A percentile compares a stretch with the other conserved stretches of the same genome.
Conservation (phyloP, 2,329 filamentous ascomycete species). For the Diaporthe sp. region DNA sequence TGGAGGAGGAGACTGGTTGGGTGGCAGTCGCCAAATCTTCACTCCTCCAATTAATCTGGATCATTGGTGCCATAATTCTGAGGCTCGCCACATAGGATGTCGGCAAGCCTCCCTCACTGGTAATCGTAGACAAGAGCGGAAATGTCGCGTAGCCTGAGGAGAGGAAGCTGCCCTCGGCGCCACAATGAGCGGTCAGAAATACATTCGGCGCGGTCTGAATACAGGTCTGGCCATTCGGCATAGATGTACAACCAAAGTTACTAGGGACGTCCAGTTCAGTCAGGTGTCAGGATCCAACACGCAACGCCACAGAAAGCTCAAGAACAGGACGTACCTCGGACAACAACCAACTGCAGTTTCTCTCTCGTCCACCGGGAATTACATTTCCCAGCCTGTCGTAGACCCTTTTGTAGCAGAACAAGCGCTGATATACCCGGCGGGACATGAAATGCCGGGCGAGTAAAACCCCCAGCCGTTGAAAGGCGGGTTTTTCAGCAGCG, state of each 20-base stretch:
- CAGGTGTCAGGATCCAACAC: background rate
- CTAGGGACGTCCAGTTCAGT: background rate
- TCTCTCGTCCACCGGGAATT: background rate
- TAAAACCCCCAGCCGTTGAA: conserved; percentile 17
- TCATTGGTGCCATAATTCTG: background rate
- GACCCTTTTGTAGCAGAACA: conserved; percentile 16
- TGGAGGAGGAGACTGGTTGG: background rate
- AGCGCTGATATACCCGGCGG: conserved; percentile 10
- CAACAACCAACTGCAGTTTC: conserved; percentile 20
- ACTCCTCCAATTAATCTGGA: conserved; percentile 21
- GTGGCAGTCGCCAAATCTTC: background rate
- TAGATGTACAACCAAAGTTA: background rate
- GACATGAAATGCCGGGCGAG: conserved; percentile 15
- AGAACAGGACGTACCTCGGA: background rate
- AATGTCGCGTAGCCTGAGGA: background rate
- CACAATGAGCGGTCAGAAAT: conserved; percentile 8
- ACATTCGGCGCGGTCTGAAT: background rate
- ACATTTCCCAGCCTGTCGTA: background rate
- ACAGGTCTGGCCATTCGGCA: conserved; percentile 1
- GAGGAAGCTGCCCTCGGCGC: background rate
- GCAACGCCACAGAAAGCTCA: background rate
- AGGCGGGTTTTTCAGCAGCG: background rate
- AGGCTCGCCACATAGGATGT: background rate
- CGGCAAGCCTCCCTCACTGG: background rate
- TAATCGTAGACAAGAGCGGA: conserved; percentile 2